phyloP scores from a whole-genome alignment of 2,329 filamentous ascomycete species.

The Pseudogymnoascus sp. region DNA sequence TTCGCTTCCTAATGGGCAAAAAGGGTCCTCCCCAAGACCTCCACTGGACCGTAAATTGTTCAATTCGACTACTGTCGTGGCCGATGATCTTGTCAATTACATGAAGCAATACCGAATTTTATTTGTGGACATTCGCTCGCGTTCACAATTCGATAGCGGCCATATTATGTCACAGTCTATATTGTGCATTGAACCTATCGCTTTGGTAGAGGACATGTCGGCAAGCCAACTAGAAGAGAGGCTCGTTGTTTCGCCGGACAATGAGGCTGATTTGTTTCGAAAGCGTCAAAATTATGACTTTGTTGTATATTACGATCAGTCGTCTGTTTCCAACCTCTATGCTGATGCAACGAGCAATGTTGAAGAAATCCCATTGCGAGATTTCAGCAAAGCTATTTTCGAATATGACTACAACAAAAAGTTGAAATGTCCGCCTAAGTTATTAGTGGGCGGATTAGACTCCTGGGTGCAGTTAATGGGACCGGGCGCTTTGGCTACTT shows the following conservation, averaged over 20 bases:
- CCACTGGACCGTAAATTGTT: conserved; percentile 1
- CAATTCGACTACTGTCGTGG: conserved; percentile 28
- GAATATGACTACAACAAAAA: conserved; percentile 78
- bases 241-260: conserved; percentile 61
- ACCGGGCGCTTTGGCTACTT: conserved; percentile 39
- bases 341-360: conserved; percentile 36
- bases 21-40: background rate
- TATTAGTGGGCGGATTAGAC: conserved; percentile 75
- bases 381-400: conserved; percentile 70
- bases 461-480: conserved; percentile 85
- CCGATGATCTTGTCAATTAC: conserved; percentile 64
- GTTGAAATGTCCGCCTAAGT: conserved; percentile 63
- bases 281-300: conserved; percentile 71
- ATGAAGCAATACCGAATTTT: conserved; percentile 63
- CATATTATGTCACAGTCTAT: conserved; percentile 79
- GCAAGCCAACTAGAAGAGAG: conserved; percentile 58
- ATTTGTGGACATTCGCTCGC: conserved; percentile 75
- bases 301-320: conserved; percentile 83
- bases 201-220: conserved; percentile 60
- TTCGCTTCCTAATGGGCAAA: background rate
- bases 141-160: conserved; percentile 76
- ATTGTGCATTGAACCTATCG: conserved; percentile 84
- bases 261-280: conserved; percentile 70
- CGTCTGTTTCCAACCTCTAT: conserved; percentile 35
- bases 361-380: conserved; percentile 51